phyloP scores from a whole-genome alignment of 805 yeast species.

The Grigorovia jiainica region DNA sequence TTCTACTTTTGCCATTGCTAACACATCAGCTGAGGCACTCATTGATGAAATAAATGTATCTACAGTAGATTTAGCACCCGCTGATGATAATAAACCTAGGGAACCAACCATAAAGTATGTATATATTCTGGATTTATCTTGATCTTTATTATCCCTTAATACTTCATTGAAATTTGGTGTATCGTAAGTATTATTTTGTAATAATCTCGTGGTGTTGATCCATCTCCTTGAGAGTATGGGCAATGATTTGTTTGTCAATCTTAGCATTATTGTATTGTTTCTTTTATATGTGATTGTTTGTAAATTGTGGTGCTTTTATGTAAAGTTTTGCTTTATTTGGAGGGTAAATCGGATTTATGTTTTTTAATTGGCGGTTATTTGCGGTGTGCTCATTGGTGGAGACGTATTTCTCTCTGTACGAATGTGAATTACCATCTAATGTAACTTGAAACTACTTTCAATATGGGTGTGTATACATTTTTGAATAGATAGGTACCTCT shows the following conservation, averaged over 20 bases:
- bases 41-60: slow-evolving; percentile 84
- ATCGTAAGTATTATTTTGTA: slow-evolving; percentile 65
- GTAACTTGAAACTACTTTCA: no score
- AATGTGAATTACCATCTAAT: no score
- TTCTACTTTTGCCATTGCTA: slow-evolving; percentile 99
- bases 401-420: no score
- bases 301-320: not conserved
- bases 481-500: no score
- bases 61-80: slow-evolving; percentile 92
- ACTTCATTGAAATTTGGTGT: slow-evolving; percentile 85
- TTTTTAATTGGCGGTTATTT: no score
- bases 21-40: slow-evolving; percentile 98
- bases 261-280: no score
- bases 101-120: slow-evolving; percentile 98
- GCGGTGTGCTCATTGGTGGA: no score
- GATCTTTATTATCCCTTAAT: slow-evolving; percentile 58
- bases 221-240: not conserved
- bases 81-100: slow-evolving; percentile 80
- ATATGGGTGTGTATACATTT: no score
- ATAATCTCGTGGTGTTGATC: slow-evolving; percentile 19
- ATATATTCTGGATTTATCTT: slow-evolving; percentile 75
- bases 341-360: no score
- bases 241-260: not conserved
- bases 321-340: not conserved
- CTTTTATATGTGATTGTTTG: not conserved